Evolutionary conservation across 768 basidiomycete species (phyloP).

Genomic region (Multifurca ochricompacta): DNA sequence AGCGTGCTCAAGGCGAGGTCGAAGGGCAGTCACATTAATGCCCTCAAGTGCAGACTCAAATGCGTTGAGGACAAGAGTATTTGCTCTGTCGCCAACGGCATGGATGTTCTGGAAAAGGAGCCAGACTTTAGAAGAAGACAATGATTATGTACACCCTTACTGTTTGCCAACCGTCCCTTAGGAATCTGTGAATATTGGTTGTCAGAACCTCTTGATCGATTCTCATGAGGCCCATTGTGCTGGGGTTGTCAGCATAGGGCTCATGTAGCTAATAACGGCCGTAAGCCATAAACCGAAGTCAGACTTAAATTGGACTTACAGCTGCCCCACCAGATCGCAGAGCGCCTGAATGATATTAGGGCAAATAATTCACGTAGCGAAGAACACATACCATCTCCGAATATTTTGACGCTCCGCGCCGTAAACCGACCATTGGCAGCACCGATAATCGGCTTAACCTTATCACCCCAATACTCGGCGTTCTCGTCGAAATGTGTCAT

Average conservation of each 20-base stretch:
- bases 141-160: conserved; percentile 37
- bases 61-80: conserved; percentile 72
- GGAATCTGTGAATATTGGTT: conserved; percentile 56
- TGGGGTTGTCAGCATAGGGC: conserved; percentile 74
- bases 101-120: conserved; percentile 60
- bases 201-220: conserved; percentile 52
- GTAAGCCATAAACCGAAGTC: neutral
- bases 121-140: neutral
- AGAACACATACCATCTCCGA: conserved; percentile 50
- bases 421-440: conserved; percentile 56
- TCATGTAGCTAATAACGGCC: conserved; percentile 51
- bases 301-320: conserved; percentile 31
- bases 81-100: conserved; percentile 83
- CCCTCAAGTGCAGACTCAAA: conserved; percentile 64
- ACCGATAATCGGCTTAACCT: conserved; percentile 44
- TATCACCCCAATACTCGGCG: conserved; percentile 68
- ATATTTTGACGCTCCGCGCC: conserved; percentile 72
- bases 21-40: conserved; percentile 51
- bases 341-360: conserved; percentile 45
- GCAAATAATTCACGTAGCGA: neutral
- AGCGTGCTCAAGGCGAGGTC: conserved; percentile 85
- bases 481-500: conserved; percentile 67
- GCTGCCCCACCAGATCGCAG: conserved; percentile 88
- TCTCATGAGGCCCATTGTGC: conserved; percentile 72
- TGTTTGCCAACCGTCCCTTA: conserved; percentile 85